Evolutionary conservation across 768 basidiomycete genomes (phyloP), one percentile per base, ranked within the genome.

Genomic region (Pleurotus salmoneostramineus): DNA sequence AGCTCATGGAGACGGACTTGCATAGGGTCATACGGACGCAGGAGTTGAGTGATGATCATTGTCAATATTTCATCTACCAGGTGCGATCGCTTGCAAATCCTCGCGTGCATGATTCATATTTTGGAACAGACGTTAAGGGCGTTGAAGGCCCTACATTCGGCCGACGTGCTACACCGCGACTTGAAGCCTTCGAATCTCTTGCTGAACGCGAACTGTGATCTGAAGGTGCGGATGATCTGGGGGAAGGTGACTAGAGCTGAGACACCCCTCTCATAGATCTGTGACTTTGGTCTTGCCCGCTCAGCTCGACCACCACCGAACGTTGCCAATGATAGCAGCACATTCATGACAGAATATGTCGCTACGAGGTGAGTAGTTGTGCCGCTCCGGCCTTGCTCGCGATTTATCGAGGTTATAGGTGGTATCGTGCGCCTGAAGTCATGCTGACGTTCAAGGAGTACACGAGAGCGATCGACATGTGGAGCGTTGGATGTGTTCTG

Each of bases 361-460:
- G 96, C 97, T 2, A 98, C 97, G 27, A 81, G 97, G 64, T 55
- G 44, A 11, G 44, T 45, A 6, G 6, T 45, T 45, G 44, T 17
- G 10, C 44, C 44, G 11, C 15, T 11, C 6, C 44, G 6, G 6
- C 15, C n/a, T 6, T 10, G 5, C 10, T 10, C 17, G n/a, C 44
- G 10, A 14, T 15, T 7, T 17, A 11, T 17, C 44, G 44, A 45
- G 44, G 12, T 7, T 45, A 45, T 15, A 45, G 44, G 6, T 99
- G 97, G 97, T 99, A 98, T 68, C 87, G 97, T 37, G 97, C 97
- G 0, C 97, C 97, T 0, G 97, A 99, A 71, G 95, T 99, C 75
- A 99, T 99, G 97, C 81, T 99, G 52, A 97, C 95, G 7, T 98
- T 98, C 81, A 96, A 97, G 70, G 91, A 97, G 70, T 99, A 99